Evolutionary conservation across 2,329 filamentous ascomycete genomes (phyloP), one percentile per base, ranked within the genome.

Genomic region (Thyridium curvatum): DNA sequence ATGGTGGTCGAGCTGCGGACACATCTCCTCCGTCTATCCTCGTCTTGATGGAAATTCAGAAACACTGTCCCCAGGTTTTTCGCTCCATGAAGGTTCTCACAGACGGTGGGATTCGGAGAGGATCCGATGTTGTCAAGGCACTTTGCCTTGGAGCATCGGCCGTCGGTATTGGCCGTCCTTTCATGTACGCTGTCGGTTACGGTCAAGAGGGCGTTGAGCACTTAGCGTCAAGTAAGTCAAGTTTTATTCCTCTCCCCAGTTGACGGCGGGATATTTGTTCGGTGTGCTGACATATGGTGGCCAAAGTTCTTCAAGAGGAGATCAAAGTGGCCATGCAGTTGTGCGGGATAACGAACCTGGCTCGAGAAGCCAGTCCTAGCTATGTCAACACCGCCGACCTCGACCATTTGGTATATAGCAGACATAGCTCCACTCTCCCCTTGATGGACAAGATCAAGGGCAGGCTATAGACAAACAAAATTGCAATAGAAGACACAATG

Each of bases 61-160:
- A 51, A 34, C 50, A 58, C 40, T 60, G 60, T 29, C 63, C 64
- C n/a, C 55, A 67, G 38, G 56, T 64, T 9, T 64, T 66, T 37
- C 65, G 66, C 39, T 57, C 62, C 32, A 58, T 77, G 46, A 68
- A 77, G 48, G 65, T 79, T 3, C 70, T 67, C 39, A 54, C 78
- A 4, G 75, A 79, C 40, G 72, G 73, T 4, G 75, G 75, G 0
- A 65, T 79, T 21, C 64, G 69, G 30, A 60, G 72, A 18, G 75
- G 74, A 0, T 70, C 72, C 0, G 74, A 79, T 46, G 39, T 45
- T 9, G 32, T 47, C 34, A 47, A 47, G 39, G 42, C 42, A 1
- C 10, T 47, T 12, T 38, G 38, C 6, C 38, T 47, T 18, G 45
- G 45, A 10, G 45, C 42, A 14, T 38, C 38, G 29, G 45, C 45